Evolutionary conservation across 306 rosid species (phyloP).

Genomic region (Glycyrrhiza uralensis): DNA sequence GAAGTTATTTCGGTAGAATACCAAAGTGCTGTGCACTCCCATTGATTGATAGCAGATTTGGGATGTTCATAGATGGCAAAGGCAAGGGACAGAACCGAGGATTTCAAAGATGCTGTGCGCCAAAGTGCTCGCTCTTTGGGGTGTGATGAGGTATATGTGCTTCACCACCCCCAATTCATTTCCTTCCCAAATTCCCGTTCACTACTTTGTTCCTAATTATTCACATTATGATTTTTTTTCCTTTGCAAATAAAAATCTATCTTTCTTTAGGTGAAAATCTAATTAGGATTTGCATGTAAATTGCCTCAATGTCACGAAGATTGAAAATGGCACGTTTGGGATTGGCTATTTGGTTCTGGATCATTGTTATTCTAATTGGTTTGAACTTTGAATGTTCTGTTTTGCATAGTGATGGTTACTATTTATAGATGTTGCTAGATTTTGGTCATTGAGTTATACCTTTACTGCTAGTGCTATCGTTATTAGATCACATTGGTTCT

Average conservation of each 20-base stretch:
- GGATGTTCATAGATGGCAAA: constrained; percentile 28
- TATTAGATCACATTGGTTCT: neutral
- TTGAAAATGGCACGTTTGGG: neutral
- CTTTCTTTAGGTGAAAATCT: neutral
- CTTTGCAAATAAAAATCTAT: neutral
- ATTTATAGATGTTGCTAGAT: neutral
- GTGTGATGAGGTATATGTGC: constrained; percentile 59
- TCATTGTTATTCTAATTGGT: neutral
- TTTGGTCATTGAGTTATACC: neutral
- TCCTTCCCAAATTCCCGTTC: too few relatives aligned
- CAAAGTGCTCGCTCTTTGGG: constrained; percentile 68
- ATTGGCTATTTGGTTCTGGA: neutral
- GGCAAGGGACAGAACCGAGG: constrained; percentile 81
- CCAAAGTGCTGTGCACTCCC: too few relatives aligned
- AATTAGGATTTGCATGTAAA: neutral
- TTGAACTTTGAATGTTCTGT: neutral
- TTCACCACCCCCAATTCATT: neutral
- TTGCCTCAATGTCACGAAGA: neutral
- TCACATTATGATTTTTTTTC: neutral
- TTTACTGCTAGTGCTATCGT: neutral
- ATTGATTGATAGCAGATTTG: too few relatives aligned
- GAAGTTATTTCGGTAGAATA: too few relatives aligned
- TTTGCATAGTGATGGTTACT: neutral
- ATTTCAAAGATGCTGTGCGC: constrained; percentile 86
- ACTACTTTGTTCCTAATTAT: neutral